Percentiles rank a stretch among this genome's conserved stretches.
Evolutionary conservation across 176 grass and related monocot species (phyloP).

Genomic region (Avena atlantica): DNA sequence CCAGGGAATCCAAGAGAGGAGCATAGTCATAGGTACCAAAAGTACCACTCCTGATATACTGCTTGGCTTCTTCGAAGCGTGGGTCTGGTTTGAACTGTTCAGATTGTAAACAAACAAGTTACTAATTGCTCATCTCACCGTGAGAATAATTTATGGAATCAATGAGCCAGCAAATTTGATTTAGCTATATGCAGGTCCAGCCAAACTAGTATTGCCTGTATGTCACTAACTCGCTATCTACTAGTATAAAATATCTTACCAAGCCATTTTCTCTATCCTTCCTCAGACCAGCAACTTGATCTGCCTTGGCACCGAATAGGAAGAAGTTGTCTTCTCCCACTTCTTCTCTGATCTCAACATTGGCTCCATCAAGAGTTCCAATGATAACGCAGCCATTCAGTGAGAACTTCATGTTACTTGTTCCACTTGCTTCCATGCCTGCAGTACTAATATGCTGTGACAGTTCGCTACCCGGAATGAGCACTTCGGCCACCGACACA

Average conservation of each 20-base stretch:
- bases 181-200: slow-evolving; percentile 5
- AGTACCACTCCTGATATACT: slow-evolving; percentile 72
- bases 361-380: slow-evolving; percentile 96
- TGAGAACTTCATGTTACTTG: slow-evolving; percentile 99
- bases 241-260: slow-evolving; percentile 48
- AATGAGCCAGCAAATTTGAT: slow-evolving; percentile 15
- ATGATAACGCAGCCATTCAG: slow-evolving; percentile 97
- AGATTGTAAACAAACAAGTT: slow-evolving; percentile 34
- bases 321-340: slow-evolving; percentile 96
- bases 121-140: slow-evolving; percentile 34
- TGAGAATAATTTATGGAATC: slow-evolving; percentile 18
- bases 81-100: slow-evolving; percentile 92
- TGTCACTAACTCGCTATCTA: background rate
- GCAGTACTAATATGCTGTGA: slow-evolving; percentile 98
- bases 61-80: slow-evolving; percentile 93
- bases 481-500: slow-evolving; percentile 93
- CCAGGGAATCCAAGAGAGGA: slow-evolving; percentile 90
- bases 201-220: background rate
- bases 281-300: slow-evolving; percentile 83
- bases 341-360: slow-evolving; percentile 99
- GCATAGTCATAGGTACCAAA: slow-evolving; percentile 89
- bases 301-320: slow-evolving; percentile 94
- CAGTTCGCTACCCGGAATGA: slow-evolving; percentile 97
- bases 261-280: slow-evolving; percentile 92
- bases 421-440: slow-evolving; percentile 99